Conservation (phyloP, 2,329 filamentous ascomycete species). For the Exserohilum rostratum region DNA sequence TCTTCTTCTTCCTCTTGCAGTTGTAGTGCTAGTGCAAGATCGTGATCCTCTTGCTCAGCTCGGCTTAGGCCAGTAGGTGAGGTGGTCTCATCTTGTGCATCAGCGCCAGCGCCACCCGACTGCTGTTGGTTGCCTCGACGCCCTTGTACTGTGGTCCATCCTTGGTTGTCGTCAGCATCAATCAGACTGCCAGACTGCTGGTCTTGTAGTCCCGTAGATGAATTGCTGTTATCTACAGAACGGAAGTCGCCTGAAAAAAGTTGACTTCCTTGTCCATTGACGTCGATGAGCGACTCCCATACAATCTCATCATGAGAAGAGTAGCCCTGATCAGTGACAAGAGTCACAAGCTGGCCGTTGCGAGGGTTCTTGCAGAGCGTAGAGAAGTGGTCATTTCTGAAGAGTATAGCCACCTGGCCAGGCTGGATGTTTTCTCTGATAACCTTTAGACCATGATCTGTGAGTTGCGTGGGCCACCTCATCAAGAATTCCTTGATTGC, state of each 20-base stretch:
- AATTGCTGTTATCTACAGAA: constrained; percentile 68
- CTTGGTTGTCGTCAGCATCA: constrained; percentile 47
- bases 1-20: constrained; percentile 94
- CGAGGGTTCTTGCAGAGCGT: constrained; percentile 89
- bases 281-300: constrained; percentile 91
- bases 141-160: constrained; percentile 63
- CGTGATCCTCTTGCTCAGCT: constrained; percentile 80
- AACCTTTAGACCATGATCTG: constrained; percentile 76
- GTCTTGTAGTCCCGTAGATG: constrained; percentile 30
- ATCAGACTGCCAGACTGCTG: constrained; percentile 39
- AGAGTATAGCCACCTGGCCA: constrained; percentile 86
- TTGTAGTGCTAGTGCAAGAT: constrained; percentile 86
- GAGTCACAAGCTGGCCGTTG: constrained; percentile 74
- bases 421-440: constrained; percentile 73
- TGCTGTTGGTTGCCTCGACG: constrained; percentile 39
- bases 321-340: constrained; percentile 94
- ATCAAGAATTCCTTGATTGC: constrained; percentile 84
- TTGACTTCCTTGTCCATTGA: constrained; percentile 80
- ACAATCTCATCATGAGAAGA: constrained; percentile 87
- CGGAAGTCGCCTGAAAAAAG: constrained; percentile 92
- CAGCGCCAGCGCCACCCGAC: constrained; percentile 9
- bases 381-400: constrained; percentile 96
- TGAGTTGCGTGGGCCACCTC: constrained; percentile 84
- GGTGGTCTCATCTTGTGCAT: constrained; percentile 23
- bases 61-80: constrained; percentile 45